These are phyloP conservation scores for Mycena galopus DNA, from an alignment of 768 basidiomycete species.

Conservation along the genomic window DNA sequence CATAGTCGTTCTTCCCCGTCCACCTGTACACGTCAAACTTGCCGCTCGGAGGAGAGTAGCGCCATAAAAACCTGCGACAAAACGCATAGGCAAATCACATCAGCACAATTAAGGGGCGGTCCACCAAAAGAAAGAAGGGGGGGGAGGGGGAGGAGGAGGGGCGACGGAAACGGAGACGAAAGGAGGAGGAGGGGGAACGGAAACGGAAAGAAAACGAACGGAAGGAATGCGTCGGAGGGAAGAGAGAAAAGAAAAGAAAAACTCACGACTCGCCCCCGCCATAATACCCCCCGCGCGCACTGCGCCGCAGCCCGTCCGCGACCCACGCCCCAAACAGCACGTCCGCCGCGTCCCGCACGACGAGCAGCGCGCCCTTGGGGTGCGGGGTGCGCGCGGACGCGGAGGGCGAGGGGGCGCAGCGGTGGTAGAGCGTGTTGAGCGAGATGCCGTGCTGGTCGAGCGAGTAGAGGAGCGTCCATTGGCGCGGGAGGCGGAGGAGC, in stretches of 20 bases:
- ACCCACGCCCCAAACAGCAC: slow-evolving; percentile 87
- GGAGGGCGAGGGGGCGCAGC: slow-evolving; percentile 64
- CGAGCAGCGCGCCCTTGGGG: slow-evolving; percentile 65
- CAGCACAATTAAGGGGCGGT: background rate
- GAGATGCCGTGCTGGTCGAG: slow-evolving; percentile 97
- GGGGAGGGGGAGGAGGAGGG: background rate
- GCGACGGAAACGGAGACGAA: too few relatives aligned
- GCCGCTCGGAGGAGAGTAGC: slow-evolving; percentile 54
- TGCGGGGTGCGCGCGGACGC: slow-evolving; percentile 45
- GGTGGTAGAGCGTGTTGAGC: slow-evolving; percentile 85
- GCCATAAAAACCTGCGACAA: slow-evolving; percentile 82
- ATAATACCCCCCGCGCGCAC: slow-evolving; percentile 77
- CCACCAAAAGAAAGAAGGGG: background rate
- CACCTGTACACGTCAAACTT: slow-evolving; percentile 77
- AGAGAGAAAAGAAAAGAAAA: background rate
- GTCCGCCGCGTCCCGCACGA: slow-evolving; percentile 73
- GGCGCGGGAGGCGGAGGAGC: slow-evolving; percentile 73
- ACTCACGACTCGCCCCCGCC: slow-evolving; percentile 90
- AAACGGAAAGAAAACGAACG: too few relatives aligned
- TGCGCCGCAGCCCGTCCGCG: slow-evolving; percentile 75
- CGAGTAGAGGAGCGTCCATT: slow-evolving; percentile 89
- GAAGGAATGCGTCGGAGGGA: too few relatives aligned
- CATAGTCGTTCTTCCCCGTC: slow-evolving; percentile 93
- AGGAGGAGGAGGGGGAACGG: too few relatives aligned
- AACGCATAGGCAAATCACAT: background rate